Base-by-base conservation (phyloP, 202 grass and related monocot genomes). In the Brachypodium distachyon region DNA sequence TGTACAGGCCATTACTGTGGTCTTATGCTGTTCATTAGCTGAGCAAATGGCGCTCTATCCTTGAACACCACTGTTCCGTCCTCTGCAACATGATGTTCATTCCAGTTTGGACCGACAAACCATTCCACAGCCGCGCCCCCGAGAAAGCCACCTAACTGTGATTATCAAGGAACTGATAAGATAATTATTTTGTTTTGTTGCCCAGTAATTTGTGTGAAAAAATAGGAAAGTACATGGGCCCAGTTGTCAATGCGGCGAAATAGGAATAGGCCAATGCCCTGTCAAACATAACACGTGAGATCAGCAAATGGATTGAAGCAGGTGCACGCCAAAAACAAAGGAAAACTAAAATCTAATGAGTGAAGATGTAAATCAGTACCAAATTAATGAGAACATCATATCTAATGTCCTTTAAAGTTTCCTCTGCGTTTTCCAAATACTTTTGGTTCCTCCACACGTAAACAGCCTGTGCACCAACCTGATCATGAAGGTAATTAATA, bases 81-180 rank as follows among this genome's bases (percentile, higher is more conserved):
- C n/a, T n/a, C n/a, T n/a, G n/a, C n/a, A n/a, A n/a, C n/a, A n/a
- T n/a, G n/a, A n/a, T n/a, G n/a, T n/a, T n/a, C n/a, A n/a, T 93
- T 69, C 85, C 85, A 93, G 14, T 77, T 51, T 9, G 90, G 85
- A 76, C 85, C 82, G 2, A 90, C 54, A 70, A 93, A 89, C 85
- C 80, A 90, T 52, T 87, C 82, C 40, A 57, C 68, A 38, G 87
- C 93, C 74, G 43, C 83, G 72, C 93, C 93, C 46, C 87, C 93
- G 27, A 97, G 83, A 85, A 97, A 93, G 21, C 93, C 90, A 77
- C 93, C 93, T n/a, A 97, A 46, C 90, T 93, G 77, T 62, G 65
- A 84, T 82, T 68, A 33, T 47, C 73, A n/a, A 82, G 56, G 54
- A 64, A 33, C 7, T 61, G 7, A 72, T 81, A 22, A 77, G n/a